Percentiles rank a stretch among this genome's conserved stretches.
Evolutionary conservation across 805 yeast genomes (phyloP).

Genomic region (Blastobotrys terrestris): DNA sequence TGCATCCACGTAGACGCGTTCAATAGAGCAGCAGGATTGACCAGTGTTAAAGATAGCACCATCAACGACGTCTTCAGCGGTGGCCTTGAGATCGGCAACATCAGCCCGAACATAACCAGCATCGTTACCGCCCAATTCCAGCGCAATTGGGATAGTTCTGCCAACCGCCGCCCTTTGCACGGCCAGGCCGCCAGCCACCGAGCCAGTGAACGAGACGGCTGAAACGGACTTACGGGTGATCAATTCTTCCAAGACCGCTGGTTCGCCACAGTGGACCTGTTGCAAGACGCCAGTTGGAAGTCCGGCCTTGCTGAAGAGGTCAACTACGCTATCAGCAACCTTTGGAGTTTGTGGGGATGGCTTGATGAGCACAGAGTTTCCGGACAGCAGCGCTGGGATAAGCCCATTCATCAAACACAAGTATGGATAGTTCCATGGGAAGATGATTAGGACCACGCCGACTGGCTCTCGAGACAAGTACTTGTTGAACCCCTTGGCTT

Average conservation of each 20-base stretch:
- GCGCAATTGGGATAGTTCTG: constrained; percentile 70
- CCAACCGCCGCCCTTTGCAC: constrained; percentile 69
- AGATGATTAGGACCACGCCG: constrained; percentile 85
- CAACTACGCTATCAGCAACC: constrained; percentile 66
- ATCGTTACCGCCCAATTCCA: constrained; percentile 88
- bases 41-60: constrained; percentile 88
- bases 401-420: constrained; percentile 84
- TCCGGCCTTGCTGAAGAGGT: constrained; percentile 65
- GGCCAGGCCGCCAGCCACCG: constrained; percentile 70
- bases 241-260: constrained; percentile 65
- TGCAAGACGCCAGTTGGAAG: constrained; percentile 79
- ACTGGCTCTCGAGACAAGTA: constrained; percentile 61
- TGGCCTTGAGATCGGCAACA: constrained; percentile 56
- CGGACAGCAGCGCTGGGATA: constrained; percentile 82
- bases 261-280: constrained; percentile 66
- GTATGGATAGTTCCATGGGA: constrained; percentile 92
- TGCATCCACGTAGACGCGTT: constrained; percentile 77
- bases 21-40: constrained; percentile 91
- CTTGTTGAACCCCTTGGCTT: constrained; percentile 23
- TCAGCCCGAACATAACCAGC: constrained; percentile 79
- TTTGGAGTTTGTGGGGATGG: constrained; percentile 86
- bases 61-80: constrained; percentile 59
- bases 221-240: constrained; percentile 59
- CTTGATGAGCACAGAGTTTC: constrained; percentile 78
- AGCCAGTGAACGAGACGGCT: constrained; percentile 85